A percentile compares a stretch with the other conserved stretches of the same genome.
Conservation (phyloP, 495 filamentous ascomycete genomes). For the Apodospora peruviana region DNA sequence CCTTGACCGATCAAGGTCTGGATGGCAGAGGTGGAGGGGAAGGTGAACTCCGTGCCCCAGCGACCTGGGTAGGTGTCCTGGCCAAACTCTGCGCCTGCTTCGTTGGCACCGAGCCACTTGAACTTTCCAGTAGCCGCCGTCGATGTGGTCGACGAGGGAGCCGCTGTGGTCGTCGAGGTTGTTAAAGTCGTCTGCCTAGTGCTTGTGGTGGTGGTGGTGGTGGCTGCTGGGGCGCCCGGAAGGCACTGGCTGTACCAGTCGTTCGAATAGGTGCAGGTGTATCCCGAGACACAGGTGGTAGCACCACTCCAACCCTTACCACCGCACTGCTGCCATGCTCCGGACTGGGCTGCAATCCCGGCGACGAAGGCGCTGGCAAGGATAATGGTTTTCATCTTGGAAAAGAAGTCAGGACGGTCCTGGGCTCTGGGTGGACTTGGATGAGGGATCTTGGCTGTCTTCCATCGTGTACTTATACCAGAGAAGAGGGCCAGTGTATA, state of each 20-base stretch:
- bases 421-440: slow-evolving; percentile 14
- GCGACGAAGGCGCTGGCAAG: slow-evolving; percentile 19
- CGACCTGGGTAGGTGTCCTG: slow-evolving; percentile 44
- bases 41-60: slow-evolving; percentile 54
- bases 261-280: slow-evolving; percentile 34
- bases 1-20: slow-evolving; percentile 56
- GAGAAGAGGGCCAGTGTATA: no score
- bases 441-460: not conserved
- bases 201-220: slow-evolving; percentile 10
- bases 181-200: slow-evolving; percentile 9
- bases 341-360: slow-evolving; percentile 16
- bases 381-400: slow-evolving; percentile 24
- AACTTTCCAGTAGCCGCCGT: slow-evolving; percentile 22
- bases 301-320: slow-evolving; percentile 34
- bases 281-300: slow-evolving; percentile 36
- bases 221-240: slow-evolving; percentile 14
- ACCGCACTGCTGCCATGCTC: slow-evolving; percentile 41
- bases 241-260: slow-evolving; percentile 41
- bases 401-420: not conserved
- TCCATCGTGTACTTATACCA: not conserved
- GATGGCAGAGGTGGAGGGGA: slow-evolving; percentile 44
- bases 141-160: slow-evolving; percentile 5
- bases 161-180: slow-evolving; percentile 7
- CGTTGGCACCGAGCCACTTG: slow-evolving; percentile 38
- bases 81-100: slow-evolving; percentile 55